Conservation (phyloP, 75 land plant species). For the Sequoiadendron giganteum region DNA sequence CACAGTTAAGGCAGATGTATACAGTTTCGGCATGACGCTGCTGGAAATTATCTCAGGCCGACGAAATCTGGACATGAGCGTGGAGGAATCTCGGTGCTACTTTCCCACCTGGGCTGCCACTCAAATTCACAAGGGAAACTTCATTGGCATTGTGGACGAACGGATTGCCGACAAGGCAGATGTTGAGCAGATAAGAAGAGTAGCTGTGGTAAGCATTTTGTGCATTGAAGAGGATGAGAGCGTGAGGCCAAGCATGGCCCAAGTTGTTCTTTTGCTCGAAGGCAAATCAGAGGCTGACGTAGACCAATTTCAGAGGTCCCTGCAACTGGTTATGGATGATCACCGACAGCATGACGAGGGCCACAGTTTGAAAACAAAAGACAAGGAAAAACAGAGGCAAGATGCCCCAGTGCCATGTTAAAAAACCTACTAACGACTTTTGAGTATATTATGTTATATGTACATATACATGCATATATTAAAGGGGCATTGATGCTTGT, state of each 20-base stretch:
- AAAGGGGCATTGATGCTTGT: too few relatives aligned
- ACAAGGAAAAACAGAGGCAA: too few relatives aligned
- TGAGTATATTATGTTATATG: too few relatives aligned
- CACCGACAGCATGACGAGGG: too few relatives aligned
- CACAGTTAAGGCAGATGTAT: conserved; percentile 63
- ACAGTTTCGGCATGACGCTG: too few relatives aligned
- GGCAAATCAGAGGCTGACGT: not conserved
- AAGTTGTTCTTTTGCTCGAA: conserved; percentile 22
- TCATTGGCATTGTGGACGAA: not conserved
- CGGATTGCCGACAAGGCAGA: not conserved
- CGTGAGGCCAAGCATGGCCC: conserved; percentile 17
- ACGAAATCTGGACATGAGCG: conserved; percentile 1
- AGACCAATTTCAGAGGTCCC: too few relatives aligned
- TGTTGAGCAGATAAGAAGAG: not conserved
- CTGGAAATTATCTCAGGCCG: conserved; percentile 23
- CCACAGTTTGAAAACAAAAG: too few relatives aligned
- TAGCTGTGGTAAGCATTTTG: conserved; percentile 11
- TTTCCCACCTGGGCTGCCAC: conserved; percentile 11
- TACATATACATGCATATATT: too few relatives aligned
- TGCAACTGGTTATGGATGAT: too few relatives aligned
- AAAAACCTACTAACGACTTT: too few relatives aligned
- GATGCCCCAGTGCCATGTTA: too few relatives aligned
- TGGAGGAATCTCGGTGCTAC: not conserved
- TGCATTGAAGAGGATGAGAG: conserved; percentile 27
- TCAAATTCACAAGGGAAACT: not conserved